Base-by-base conservation (phyloP, 1,139 yeast genomes). In the Suhomyces atakaporum region DNA sequence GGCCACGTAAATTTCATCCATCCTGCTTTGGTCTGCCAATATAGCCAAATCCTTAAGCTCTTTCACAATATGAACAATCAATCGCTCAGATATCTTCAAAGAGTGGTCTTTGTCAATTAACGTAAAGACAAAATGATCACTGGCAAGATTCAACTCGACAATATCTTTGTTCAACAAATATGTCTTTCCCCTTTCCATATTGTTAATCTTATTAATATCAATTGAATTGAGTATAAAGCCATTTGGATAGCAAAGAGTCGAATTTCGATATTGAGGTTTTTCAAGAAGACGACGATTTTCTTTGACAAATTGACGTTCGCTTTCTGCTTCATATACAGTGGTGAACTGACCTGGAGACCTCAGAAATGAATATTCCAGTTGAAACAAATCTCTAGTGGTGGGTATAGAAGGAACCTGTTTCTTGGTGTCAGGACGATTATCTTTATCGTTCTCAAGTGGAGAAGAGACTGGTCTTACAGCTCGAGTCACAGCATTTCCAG, bases 241-340 rank as follows among this genome's bases (percentile, higher is more conserved):
- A 5, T 42, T 16, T 1, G 54, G 52, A 26, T 48, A 43, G 3
- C 11, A 11, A 5, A 10, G 14, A 13, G 12, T 11, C 12, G 24
- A 10, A 27, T n/a, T 15, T 8, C 19, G 16, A n/a, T 24, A 23
- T 7, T 16, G 19, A 9, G 27, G 19, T 13, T 16, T 16, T 11
- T 30, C 19, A 12, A 19, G 25, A 11, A 12, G 16, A 20, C 20
- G 20, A 5, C 5, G 8, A 18, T 18, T 33, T 4, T 34, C 38
- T 23, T 31, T 38, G 9, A 48, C 44, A 27, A 43, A 58, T 13
- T 39, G 46, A 4, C 44, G 47, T 2, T 50, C 46, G 37, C 68
- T 66, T 38, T 68, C 75, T 0, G 62, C 71, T 47, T 71, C 77
- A 37, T 64, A 51, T 0, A 49, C 62, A 0, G 64, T 59, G 1